Conservation (phyloP, 164 flowering plant genomes). For the Santalum album region DNA sequence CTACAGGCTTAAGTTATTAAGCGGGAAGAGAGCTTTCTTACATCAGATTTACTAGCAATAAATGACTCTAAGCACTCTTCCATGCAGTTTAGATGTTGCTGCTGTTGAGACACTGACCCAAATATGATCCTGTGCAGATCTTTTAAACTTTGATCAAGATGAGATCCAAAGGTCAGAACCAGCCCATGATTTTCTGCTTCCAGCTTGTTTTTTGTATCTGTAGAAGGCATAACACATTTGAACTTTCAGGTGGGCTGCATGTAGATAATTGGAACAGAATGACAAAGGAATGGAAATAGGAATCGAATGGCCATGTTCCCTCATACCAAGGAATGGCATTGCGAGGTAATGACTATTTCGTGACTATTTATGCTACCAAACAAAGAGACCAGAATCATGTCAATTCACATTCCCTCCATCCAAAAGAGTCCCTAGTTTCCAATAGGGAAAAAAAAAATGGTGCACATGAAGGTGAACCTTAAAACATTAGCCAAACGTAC, state of each 20-base stretch:
- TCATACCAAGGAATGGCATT: no score
- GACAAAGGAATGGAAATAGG: no score
- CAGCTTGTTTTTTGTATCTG: constrained; percentile 56
- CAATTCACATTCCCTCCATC: no score
- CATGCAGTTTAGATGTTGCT: constrained; percentile 60
- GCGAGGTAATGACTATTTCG: no score
- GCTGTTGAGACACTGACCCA: constrained; percentile 67
- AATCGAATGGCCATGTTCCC: no score
- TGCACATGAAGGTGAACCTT: no score
- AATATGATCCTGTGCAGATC: constrained; percentile 46
- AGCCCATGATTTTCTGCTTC: constrained; percentile 60
- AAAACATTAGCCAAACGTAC: no score
- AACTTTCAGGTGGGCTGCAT: not conserved
- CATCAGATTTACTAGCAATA: constrained; percentile 69
- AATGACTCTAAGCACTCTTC: constrained; percentile 53
- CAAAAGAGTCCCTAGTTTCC: no score
- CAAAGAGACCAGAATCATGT: no score
- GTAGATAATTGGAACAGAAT: no score
- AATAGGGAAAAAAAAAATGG: no score
- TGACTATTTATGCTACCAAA: no score
- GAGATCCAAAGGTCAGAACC: constrained; percentile 56
- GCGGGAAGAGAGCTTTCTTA: constrained; percentile 21
- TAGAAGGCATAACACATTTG: not conserved
- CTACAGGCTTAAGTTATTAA: not conserved
- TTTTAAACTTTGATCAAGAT: constrained; percentile 63